Base-by-base conservation (phyloP, 345 rosid genomes). In the Iberis pinnata region DNA sequence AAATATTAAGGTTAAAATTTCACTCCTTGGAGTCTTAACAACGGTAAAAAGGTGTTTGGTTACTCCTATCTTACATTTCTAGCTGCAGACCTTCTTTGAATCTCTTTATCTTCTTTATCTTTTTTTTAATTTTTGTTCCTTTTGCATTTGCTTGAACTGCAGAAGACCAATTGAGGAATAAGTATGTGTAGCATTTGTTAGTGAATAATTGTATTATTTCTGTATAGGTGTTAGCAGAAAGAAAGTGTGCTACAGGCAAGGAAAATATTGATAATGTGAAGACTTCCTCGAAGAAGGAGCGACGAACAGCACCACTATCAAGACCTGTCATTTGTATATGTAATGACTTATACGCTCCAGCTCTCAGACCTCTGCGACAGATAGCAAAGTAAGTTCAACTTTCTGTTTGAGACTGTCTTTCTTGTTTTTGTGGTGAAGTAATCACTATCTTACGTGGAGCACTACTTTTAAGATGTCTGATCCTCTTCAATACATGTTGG, bases 271-370 rank as follows among this genome's bases (percentile, higher is more conserved):
- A 63, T 59, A 74, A 67, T 68, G 84, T 76, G 54, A 85, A 61
- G 64, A 53, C 42, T 61, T 76, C 80, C 50, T 70, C 76, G 35
- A 90, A 77, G 69, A 87, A 76, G 72, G 69, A 79, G 37, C 76
- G 43, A 20, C 81, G 76, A 76, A 63, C 78, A 35, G 61, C 70
- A 44, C 74, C 96, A 32, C 54, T 92, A 15, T 75, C 78, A 59
- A 78, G 98, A 78, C 98, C 98, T 46, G 89, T 92, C 56, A 78
- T 89, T 67, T 71, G 72, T 70, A 58, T 67, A 67, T 88, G 98
- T 57, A 92, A 92, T 73, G 98, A 92, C 70, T 77, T 88, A 15
- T 92, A 92, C 69, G 84, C 86, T 25, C 93, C 95, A 62, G 96
- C 82, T 46, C 74, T 92, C 63, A 77, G 96, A 64, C 95, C 84